phyloP scores from a whole-genome alignment of 1,139 yeast genomes.

The Meyerozyma athensensis region DNA sequence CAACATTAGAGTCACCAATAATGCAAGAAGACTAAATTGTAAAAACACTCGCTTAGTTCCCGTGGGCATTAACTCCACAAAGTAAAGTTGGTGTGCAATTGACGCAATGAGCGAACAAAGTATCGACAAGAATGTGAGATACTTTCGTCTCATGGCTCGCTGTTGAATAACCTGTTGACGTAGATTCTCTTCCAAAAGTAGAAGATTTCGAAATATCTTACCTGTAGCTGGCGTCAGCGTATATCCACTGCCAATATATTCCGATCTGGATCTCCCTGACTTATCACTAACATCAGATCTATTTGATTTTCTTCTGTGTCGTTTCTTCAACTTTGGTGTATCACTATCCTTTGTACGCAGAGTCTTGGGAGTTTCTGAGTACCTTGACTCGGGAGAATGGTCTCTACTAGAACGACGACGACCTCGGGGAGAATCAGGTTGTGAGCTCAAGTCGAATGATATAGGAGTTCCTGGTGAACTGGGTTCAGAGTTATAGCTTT shows the following conservation, averaged over 20 bases:
- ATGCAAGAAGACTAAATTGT: constrained; percentile 63
- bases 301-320: constrained; percentile 27
- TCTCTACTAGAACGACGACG: constrained; percentile 3
- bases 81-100: constrained; percentile 37
- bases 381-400: not conserved
- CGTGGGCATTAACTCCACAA: constrained; percentile 19
- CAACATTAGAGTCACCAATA: constrained; percentile 63
- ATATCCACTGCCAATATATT: constrained; percentile 31
- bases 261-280: constrained; percentile 15
- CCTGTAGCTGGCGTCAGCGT: constrained; percentile 57
- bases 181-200: constrained; percentile 79
- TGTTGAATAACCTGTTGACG: constrained; percentile 78
- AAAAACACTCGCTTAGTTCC: constrained; percentile 43
- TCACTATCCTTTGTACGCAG: constrained; percentile 10
- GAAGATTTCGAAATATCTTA: constrained; percentile 70
- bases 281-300: constrained; percentile 27
- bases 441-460: not conserved
- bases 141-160: constrained; percentile 63
- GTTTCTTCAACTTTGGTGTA: constrained; percentile 20
- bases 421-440: not conserved
- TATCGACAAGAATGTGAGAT: constrained; percentile 62
- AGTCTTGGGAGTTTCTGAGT: not conserved
- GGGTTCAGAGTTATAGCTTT: not conserved
- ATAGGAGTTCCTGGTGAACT: not conserved
- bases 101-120: constrained; percentile 42